These are phyloP conservation scores for Candida labiduridarum DNA, from an alignment of 1,139 yeast genomes.

Conservation along the genomic window DNA sequence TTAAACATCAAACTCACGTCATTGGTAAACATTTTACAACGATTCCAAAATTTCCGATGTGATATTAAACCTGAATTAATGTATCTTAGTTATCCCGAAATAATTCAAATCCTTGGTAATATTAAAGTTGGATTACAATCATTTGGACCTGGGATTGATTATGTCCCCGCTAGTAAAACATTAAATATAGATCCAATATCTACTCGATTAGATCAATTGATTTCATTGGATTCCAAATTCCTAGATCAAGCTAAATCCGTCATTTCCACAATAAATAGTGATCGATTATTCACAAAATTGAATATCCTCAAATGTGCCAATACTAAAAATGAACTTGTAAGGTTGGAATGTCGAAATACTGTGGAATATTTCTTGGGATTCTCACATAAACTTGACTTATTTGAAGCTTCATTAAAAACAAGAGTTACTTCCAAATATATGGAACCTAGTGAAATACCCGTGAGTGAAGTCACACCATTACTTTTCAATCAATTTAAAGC, in stretches of 20 bases:
- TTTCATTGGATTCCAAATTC: slow-evolving; percentile 9
- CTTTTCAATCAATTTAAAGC: slow-evolving; percentile 9
- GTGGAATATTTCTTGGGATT: slow-evolving; percentile 8
- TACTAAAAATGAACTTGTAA: background rate
- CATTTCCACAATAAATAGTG: background rate
- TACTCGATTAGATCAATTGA: slow-evolving; percentile 15
- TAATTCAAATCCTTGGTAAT: slow-evolving; percentile 8
- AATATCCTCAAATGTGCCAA: slow-evolving; percentile 1
- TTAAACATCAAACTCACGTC: slow-evolving; percentile 7
- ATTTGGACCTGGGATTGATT: slow-evolving; percentile 14
- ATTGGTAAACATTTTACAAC: slow-evolving; percentile 5
- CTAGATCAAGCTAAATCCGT: background rate
- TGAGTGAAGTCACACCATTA: slow-evolving; percentile 1
- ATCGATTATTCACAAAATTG: slow-evolving; percentile 1
- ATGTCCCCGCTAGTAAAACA: slow-evolving; percentile 20
- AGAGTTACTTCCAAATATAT: slow-evolving; percentile 2
- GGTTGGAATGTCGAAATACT: slow-evolving; percentile 5
- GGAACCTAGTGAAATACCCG: background rate
- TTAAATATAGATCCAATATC: slow-evolving; percentile 18
- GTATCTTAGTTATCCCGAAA: slow-evolving; percentile 23
- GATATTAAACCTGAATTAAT: slow-evolving; percentile 20
- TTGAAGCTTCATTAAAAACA: slow-evolving; percentile 5
- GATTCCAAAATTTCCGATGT: slow-evolving; percentile 12
- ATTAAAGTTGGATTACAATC: slow-evolving; percentile 11
- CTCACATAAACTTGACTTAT: slow-evolving; percentile 7